phyloP scores from a whole-genome alignment of 2,329 filamentous ascomycete genomes.

The Macrophomina pseudophaseolina region DNA sequence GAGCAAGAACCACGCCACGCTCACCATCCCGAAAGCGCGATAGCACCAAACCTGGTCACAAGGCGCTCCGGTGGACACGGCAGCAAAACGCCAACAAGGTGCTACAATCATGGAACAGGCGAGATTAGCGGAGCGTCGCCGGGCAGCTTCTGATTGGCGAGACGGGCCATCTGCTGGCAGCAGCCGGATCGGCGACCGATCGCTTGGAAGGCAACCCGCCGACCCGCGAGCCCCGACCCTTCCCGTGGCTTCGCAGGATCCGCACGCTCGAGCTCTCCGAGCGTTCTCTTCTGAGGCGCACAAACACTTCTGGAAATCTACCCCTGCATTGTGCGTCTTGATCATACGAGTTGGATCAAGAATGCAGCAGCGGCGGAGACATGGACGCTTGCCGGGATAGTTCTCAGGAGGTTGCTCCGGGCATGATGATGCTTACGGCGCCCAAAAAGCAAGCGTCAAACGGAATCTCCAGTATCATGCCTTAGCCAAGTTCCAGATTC shows the following conservation, averaged over 20 bases:
- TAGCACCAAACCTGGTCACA: background rate
- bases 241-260: background rate
- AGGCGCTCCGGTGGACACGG: background rate
- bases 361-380: too few relatives aligned
- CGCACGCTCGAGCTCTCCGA: background rate
- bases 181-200: background rate
- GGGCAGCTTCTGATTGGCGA: background rate
- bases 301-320: background rate
- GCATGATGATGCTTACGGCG: too few relatives aligned
- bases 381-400: too few relatives aligned
- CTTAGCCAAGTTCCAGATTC: background rate
- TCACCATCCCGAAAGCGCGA: background rate
- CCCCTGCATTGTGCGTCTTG: background rate
- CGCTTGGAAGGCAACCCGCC: background rate
- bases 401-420: too few relatives aligned
- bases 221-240: conserved; percentile 8
- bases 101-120: background rate
- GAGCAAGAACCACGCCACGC: background rate
- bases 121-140: background rate
- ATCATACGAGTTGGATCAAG: too few relatives aligned
- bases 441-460: too few relatives aligned
- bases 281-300: background rate
- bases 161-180: background rate
- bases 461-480: too few relatives aligned
- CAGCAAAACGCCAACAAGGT: background rate